Base-by-base conservation (phyloP, 2,329 filamentous ascomycete species). In the Helotiales sp. region DNA sequence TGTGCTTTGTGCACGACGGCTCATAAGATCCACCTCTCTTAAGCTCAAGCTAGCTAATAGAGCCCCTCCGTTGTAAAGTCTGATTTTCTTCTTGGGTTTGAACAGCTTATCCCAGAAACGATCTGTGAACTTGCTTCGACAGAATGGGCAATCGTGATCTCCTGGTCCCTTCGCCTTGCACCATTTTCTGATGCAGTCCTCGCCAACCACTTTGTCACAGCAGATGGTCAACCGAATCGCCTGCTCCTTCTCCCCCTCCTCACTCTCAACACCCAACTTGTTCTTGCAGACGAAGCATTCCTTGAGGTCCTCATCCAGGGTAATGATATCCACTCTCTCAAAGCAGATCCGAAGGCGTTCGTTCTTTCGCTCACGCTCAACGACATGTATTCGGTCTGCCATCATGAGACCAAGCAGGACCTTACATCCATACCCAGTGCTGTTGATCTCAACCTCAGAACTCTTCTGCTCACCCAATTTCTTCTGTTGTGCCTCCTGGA, bases 351-450 rank as follows among this genome's bases (percentile, higher is more conserved):
- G 15, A 11, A 61, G 20, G 8, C 67, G 37, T 24, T 64, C 20
- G 5, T 50, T 15, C 11, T 52, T n/a, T 15, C 69, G 64, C 15
- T 64, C 22, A 3, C 28, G 26, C 8, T 70, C 61, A 1, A 72
- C 57, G 15, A 71, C 65, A 6, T 67, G 55, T 17, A 73, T 30
- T 4, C 74, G 70, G 64, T 75, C 73, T 2, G 66, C 66, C 69
- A 75, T 70, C 52, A 75, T 54, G 0, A 74, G 50, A 15, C 69
- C 70, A 17, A 74, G 37, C 13, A 75, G 43, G 22, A 75, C 40
- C 57, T 73, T 72, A 0, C 55, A 59, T 8, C 71, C 72, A 54
- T 70, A 70, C 1, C 66, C 71, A 6, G 71, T 74, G 59, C 62
- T 72, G 11, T 40, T 47, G 37, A 75, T 73, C 17, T 49, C 22